phyloP scores from a whole-genome alignment of 2,329 filamentous ascomycete genomes.

The Penicillium sp. region DNA sequence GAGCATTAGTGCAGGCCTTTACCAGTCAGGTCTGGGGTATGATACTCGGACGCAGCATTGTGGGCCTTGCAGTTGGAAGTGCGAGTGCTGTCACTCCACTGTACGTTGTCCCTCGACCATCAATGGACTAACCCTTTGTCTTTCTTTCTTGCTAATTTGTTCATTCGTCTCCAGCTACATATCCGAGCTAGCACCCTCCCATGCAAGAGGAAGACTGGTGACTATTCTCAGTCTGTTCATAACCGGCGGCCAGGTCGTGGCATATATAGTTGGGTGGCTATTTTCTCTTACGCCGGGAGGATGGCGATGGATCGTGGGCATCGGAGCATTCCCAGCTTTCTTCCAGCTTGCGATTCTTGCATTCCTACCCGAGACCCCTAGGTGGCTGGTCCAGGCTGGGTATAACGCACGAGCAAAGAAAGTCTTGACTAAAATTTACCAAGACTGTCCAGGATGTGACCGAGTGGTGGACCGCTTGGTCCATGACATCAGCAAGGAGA shows the following conservation, averaged over 20 bases:
- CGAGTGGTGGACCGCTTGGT: constrained; percentile 62
- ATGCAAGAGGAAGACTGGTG: constrained; percentile 75
- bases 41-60: constrained; percentile 48
- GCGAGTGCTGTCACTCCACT: constrained; percentile 78
- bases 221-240: constrained; percentile 82
- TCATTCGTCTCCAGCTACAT: constrained; percentile 68
- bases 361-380: constrained; percentile 82
- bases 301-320: constrained; percentile 90
- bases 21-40: constrained; percentile 46
- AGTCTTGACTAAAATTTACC: constrained; percentile 68
- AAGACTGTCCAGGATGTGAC: constrained; percentile 45
- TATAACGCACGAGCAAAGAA: constrained; percentile 61
- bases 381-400: constrained; percentile 77
- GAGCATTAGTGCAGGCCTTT: constrained; percentile 46
- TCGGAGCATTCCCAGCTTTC: constrained; percentile 75
- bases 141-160: not conserved
- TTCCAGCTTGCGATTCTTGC: constrained; percentile 69
- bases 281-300: constrained; percentile 64
- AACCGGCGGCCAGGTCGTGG: constrained; percentile 83
- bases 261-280: constrained; percentile 80
- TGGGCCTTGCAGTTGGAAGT: constrained; percentile 50
- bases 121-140: no score
- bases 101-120: constrained; percentile 32
- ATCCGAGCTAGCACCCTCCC: constrained; percentile 77
- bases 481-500: constrained; percentile 70